Evolutionary conservation across 192 early-diverging fungal species (phyloP).

Genomic region (Linnemannia zychae): DNA sequence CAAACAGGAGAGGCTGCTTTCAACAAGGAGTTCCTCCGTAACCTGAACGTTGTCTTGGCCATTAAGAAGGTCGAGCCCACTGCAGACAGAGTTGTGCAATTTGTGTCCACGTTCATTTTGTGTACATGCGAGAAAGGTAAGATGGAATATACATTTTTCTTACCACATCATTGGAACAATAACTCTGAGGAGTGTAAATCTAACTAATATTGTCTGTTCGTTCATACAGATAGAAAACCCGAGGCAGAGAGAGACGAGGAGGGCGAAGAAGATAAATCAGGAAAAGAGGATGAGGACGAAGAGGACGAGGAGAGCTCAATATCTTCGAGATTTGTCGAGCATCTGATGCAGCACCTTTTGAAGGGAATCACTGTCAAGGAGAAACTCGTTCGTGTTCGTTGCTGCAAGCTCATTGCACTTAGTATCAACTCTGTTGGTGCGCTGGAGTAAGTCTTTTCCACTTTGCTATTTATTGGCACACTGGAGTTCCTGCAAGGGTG

Average conservation of each 20-base stretch:
- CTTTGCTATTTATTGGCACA: not conserved
- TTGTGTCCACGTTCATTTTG: conserved; percentile 82
- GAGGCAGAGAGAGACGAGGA: conserved; percentile 52
- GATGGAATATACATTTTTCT: too few relatives aligned
- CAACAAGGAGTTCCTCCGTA: conserved; percentile 82
- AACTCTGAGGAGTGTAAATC: not conserved
- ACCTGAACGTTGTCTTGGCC: conserved; percentile 82
- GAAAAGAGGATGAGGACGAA: conserved; percentile 52
- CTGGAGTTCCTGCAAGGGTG: not conserved
- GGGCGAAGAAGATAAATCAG: conserved; percentile 63
- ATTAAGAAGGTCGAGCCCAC: conserved; percentile 80
- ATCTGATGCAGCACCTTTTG: conserved; percentile 76
- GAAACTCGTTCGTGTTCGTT: conserved; percentile 79
- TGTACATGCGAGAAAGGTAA: conserved; percentile 75
- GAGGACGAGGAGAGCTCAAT: conserved; percentile 59
- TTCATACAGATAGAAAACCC: conserved; percentile 38
- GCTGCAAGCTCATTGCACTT: conserved; percentile 83
- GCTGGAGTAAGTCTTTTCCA: conserved; percentile 71
- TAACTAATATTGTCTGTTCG: too few relatives aligned
- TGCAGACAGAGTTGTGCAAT: conserved; percentile 80
- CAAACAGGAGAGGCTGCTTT: conserved; percentile 75
- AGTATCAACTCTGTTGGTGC: conserved; percentile 80
- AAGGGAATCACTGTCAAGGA: conserved; percentile 87
- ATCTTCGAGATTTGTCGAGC: conserved; percentile 78
- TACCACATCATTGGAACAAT: not conserved